Percentiles rank a stretch among this genome's conserved stretches.
Evolutionary conservation across 192 early-diverging fungal species (phyloP).

Genomic region (Mortierella alpina): DNA sequence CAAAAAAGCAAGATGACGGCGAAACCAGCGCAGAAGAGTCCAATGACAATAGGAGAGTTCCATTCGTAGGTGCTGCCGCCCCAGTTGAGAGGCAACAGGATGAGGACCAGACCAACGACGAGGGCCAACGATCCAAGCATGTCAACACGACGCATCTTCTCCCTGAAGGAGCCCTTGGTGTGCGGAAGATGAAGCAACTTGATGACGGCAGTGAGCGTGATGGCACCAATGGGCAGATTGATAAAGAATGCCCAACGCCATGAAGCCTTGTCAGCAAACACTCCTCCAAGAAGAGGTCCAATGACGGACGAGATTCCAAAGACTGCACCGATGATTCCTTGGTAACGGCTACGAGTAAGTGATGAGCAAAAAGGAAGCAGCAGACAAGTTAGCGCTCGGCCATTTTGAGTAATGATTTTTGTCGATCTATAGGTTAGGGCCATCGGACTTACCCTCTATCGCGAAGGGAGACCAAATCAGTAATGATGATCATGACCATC

Average conservation of each 20-base stretch:
- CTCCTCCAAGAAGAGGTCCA: conserved; percentile 70
- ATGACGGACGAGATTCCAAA: conserved; percentile 64
- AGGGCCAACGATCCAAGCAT: conserved; percentile 66
- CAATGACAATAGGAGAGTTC: conserved; percentile 67
- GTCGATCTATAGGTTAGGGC: too few species aligned
- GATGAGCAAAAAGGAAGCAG: too few species aligned
- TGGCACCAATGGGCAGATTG: conserved; percentile 66
- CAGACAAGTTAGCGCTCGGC: too few species aligned
- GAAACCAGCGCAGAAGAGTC: conserved; percentile 64
- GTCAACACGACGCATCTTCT: conserved; percentile 74
- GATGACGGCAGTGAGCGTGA: conserved; percentile 53
- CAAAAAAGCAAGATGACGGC: conserved; percentile 64
- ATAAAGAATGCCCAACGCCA: conserved; percentile 74
- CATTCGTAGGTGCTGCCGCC: conserved; percentile 80
- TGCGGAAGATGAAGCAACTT: conserved; percentile 68
- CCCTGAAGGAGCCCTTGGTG: conserved; percentile 54
- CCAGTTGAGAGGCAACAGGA: conserved; percentile 79
- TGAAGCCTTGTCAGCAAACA: conserved; percentile 64
- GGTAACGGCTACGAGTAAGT: conserved; percentile 69
- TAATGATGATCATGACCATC: conserved; percentile 74
- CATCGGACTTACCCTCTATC: conserved; percentile 34
- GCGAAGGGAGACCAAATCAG: conserved; percentile 70
- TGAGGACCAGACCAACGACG: conserved; percentile 62
- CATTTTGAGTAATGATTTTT: too few species aligned
- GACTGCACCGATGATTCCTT: conserved; percentile 64